Base-by-base conservation (phyloP, 2,329 filamentous ascomycete genomes). In the Fusarium tuaranense region DNA sequence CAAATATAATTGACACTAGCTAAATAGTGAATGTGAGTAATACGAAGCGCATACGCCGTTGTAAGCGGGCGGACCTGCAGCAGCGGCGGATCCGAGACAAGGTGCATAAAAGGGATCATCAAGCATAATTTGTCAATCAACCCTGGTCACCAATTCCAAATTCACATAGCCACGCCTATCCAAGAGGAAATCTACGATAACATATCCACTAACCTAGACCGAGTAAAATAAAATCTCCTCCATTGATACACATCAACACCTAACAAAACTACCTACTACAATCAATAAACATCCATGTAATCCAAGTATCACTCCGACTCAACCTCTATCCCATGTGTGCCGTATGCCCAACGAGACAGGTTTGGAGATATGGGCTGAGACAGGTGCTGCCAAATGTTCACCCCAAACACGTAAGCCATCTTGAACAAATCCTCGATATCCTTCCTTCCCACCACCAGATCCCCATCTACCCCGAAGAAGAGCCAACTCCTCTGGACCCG, bases 381-480 rank as follows among this genome's bases (percentile, higher is more conserved):
- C 48, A 55, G 3, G 10, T 32, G 12, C 48, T 32, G 18, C 18
- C 13, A 7, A 55, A 12, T n/a, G 27, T 1, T n/a, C 27, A 55
- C 7, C 48, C 18, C 18, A 20, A 55, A 30, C 18, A 55, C 14
- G 27, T 55, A 55, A 55, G 20, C 12, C 48, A 55, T 12, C 48
- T 55, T 32, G 18, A 55, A 14, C 4, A 13, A 36, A 25, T 38
- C 12, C 34, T n/a, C 55, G 12, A 58, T 8, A 39, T 69, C 48
- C 18, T 39, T 38, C 34, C 13, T 20, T 6, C 38, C 38, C 8
- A 66, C 20, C 10, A 60, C 22, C 48, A 77, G 32, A 10, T 36
- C 14, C 32, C 51, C 48, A 38, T 74, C 71, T 14, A 76, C 30
- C 22, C 62, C 48, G 25, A 57, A 38, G 12, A 70, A 27, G 2